Base-by-base conservation (phyloP, 805 yeast genomes). In the Saccharomycopsis sp. region DNA sequence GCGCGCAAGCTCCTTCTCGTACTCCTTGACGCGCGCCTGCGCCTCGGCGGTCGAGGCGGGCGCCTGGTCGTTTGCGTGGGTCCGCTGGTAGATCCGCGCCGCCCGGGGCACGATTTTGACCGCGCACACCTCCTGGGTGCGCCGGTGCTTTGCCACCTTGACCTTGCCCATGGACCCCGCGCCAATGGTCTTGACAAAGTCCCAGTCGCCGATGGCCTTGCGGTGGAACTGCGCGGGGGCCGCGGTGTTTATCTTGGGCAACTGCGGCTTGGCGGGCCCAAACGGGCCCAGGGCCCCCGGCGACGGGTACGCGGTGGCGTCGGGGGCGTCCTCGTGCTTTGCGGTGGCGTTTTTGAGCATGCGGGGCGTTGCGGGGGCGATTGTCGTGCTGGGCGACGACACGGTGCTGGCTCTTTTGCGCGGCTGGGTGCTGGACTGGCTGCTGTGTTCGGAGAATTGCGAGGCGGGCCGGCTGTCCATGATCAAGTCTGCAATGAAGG, bases 101-200 rank as follows among this genome's bases (percentile, higher is more conserved):
- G 97, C 97, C 64, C 96, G 76, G 24, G 96, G 96, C 44, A 92
- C 94, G 57, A 92, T 91, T 70, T 92, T 92, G 24, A 92, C 91
- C 0, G 95, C 96, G 73, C 97, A 92, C 14, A 89, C 79, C 64
- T 89, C 91, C 60, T 80, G 82, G 1, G 97, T 89, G 40, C 82
- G 71, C 63, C 87, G 81, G 73, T 91, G 96, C 66, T 83, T 85
- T 1, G 98, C 98, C 46, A 94, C 76, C 73, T 94, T 94, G 53
- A 94, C 99, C 70, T 92, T 95, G 59, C 99, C 99, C 99, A 94
- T 94, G 0, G 97, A 90, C 2, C 99, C 99, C 1, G 98, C 97
- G 50, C 99, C 99, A 51, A 94, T 88, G 1, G 97, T 91, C 71
- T 90, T 90, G 58, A 89, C 79, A 65, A 92, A 91, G 65, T 89